Evolutionary conservation across 2,329 filamentous ascomycete genomes (phyloP), one percentile per base, ranked within the genome.

Genomic region (Sclerotinia minor): DNA sequence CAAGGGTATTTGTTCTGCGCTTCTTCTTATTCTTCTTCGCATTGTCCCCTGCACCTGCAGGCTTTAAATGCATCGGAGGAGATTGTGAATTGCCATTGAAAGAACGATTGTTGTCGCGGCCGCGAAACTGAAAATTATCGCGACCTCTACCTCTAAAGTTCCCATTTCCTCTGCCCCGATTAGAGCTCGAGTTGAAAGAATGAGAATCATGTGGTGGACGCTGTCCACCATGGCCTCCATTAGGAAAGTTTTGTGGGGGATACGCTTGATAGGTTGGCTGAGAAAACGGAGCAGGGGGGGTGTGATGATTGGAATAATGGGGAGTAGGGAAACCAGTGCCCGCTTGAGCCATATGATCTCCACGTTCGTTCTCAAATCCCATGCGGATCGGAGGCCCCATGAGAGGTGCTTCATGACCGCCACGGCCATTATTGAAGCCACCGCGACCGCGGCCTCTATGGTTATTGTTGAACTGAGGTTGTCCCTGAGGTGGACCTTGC

Each of bases 1-100:
- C 91, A 32, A 93, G 83, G 1, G 87, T 88, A 72, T 91, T 91
- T 50, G 86, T 87, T 80, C 88, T 89, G 68, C 88, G 85, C 81
- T 89, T 90, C 82, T 91, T 91, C 77, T 88, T 89, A 77, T 88
- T 89, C 68, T 77, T 77, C 67, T 67, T 68, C 73, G 80, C 77
- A 74, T 80, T 79, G 79, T 84, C 81, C 66, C 68, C 67, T 68
- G 61, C 61, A 65, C 53, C 67, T 68, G 67, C 67, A 74, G 71
- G 72, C 72, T 67, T 78, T 41, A 45, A 53, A 65, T 68, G 61
- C 61, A 68, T 64, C 41, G 54, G 61, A 58, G 52, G 60, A 65
- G 61, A 65, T 58, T 65, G 59, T 55, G 65, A 64, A 65, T 58
- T 65, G 53, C 53, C 63, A 68, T 47, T 68, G 68, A 68, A 68